Base-by-base conservation (phyloP, 257 asterid genomes). In the Euphrasia confusa region DNA sequence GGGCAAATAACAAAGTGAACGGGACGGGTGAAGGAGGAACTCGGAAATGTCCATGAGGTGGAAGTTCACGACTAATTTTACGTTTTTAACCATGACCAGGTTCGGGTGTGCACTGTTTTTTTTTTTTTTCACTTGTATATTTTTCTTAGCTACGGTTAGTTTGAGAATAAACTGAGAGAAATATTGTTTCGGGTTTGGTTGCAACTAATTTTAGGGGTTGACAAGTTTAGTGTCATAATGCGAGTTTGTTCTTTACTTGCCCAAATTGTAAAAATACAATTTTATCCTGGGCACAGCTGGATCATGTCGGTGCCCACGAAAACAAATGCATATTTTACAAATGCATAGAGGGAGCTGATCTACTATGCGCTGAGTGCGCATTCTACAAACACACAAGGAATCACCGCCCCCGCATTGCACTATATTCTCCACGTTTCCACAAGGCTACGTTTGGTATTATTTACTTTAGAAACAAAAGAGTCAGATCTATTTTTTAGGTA, bases 51-150 rank as follows among this genome's bases (percentile, higher is more conserved):
- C 35, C 37, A 11, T 50, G 45, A 74, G 81, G 78, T 73, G 67
- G 66, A 63, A 61, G 66, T 70, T 24, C 50, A 32, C 39, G 39
- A 77, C 70, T 63, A 64, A 58, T 37, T 72, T 71, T 65, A 70
- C 60, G 71, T 70, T 65, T 74, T 54, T 11, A 24, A 73, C 57
- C 65, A 49, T 11, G 58, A 42, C 50, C 50, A 32, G 40, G 14
- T 37, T 40, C 42, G 11, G 55, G 40, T 35, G 40, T 5, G 9
- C 6, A 5, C 10, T 6, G 40, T 35, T 60, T 58, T 60, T 63
- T 57, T 45, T 70, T 60, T 58, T 60, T 63, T 57, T 45, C 68
- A 61, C 75, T 42, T 79, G 78, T 77, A 68, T 6, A 68, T 75
- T 53, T 57, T 37, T 54, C n/a, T 60, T 68, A 60, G 75, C 53